Base-by-base conservation (phyloP, 176 grass and related monocot genomes). In the Phragmites australis region DNA sequence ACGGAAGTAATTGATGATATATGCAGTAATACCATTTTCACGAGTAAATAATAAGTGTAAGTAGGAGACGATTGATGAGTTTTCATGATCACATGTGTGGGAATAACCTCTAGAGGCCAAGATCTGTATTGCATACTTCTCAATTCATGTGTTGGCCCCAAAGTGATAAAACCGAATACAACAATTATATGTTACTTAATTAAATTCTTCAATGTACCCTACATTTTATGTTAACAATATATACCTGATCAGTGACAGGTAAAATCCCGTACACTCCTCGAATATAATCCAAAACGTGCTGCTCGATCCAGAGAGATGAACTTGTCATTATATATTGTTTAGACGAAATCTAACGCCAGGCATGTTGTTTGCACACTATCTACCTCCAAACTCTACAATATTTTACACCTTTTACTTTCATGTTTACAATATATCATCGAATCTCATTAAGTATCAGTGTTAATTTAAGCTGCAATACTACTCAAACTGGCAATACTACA, bases 61-160 rank as follows among this genome's bases (percentile, higher is more conserved):
- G 12, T 21, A n/a, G 1, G 8, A 37, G 7, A 3, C 40, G 8
- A 40, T 78, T 30, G 32, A 40, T 70, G 49, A 15, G 32, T 79
- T 53, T 52, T 29, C 67, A 29, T 70, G 55, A 85, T 71, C 54
- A 79, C 44, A 85, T 75, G 81, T 34, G 26, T 75, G 34, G 21
- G 59, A 3, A 26, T 43, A 31, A 29, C 47, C 47, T 9, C 26
- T 6, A 60, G 10, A 75, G 17, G 29, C 21, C 6, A 8, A 39
- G 1, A 37, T 64, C 32, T 39, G 61, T 13, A 50, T 10, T 74
- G 25, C 46, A 16, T 17, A 65, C 30, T 37, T 27, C 9, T 48
- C 17, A 54, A 73, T 58, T 50, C 8, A 48, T 64, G 45, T 43
- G 22, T 12, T 50, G 45, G 2, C 14, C 14, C 45, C 19, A 57